Conservation (phyloP, 1,284 basidiomycete genomes). For the Apiotrichum sp. region DNA sequence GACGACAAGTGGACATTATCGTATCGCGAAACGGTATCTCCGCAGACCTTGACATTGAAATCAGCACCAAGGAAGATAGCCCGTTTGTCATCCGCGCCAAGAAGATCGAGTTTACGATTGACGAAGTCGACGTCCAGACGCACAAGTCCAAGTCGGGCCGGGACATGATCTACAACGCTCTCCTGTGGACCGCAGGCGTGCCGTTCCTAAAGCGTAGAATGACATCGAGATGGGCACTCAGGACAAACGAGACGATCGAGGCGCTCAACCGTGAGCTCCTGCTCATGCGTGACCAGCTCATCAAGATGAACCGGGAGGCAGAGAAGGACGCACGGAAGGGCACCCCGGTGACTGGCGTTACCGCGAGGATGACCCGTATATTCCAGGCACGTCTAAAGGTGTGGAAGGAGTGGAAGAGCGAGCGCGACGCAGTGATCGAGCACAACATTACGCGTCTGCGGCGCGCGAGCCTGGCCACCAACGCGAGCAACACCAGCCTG, state of each 20-base stretch:
- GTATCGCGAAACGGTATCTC: constrained; percentile 8
- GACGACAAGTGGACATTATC: constrained; percentile 2
- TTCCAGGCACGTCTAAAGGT: neutral
- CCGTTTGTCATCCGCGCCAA: neutral
- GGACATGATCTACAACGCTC: constrained; percentile 1
- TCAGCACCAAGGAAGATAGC: constrained; percentile 2
- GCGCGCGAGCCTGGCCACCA: neutral
- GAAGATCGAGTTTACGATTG: constrained; percentile 5
- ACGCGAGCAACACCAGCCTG: neutral
- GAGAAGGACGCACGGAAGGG: neutral
- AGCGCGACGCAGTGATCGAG: neutral
- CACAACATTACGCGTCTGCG: neutral
- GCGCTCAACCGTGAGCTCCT: neutral
- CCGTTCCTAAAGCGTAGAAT: constrained; percentile 7
- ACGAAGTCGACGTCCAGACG: neutral
- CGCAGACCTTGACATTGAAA: constrained; percentile 6
- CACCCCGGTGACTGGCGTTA: neutral
- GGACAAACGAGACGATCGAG: neutral
- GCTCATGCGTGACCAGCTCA: neutral
- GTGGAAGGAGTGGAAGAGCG: neutral
- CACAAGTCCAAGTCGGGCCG: neutral
- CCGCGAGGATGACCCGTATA: neutral
- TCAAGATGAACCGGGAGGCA: neutral
- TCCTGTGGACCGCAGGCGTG: neutral
- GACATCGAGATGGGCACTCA: neutral